These are phyloP conservation scores for Hirschioporus abietinus DNA, from an alignment of 768 basidiomycete species.

Conservation along the genomic window DNA sequence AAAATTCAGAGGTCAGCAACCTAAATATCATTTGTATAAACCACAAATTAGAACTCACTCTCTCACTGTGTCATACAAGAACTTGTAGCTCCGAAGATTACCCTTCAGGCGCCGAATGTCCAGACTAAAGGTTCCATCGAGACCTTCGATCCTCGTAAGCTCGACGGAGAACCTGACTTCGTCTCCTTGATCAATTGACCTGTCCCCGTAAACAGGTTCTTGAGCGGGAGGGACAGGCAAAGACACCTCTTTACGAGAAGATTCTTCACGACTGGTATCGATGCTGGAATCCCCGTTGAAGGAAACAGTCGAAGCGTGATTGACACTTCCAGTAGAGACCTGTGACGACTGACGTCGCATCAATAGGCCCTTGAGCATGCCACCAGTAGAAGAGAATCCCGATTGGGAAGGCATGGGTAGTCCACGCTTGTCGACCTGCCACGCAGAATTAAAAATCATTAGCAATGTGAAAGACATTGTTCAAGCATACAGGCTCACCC, in stretches of 20 bases:
- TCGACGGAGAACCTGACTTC: conserved; percentile 97
- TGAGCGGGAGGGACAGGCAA: conserved; percentile 19
- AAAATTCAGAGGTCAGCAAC: neutral
- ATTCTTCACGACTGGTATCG: conserved; percentile 19
- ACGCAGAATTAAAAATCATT: conserved; percentile 12
- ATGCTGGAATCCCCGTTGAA: conserved; percentile 19
- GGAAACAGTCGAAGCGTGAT: conserved; percentile 12
- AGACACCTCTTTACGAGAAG: conserved; percentile 7
- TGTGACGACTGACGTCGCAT: conserved; percentile 92
- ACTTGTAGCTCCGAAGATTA: conserved; percentile 88
- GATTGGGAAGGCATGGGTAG: conserved; percentile 77
- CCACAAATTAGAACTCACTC: conserved; percentile 48
- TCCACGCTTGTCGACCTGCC: conserved; percentile 84
- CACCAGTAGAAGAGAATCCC: conserved; percentile 57
- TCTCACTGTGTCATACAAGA: conserved; percentile 82
- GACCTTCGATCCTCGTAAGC: conserved; percentile 81
- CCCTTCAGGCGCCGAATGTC: conserved; percentile 93
- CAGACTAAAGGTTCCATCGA: conserved; percentile 87
- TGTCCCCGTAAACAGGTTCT: conserved; percentile 75
- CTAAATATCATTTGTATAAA: neutral
- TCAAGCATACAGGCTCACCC: conserved; percentile 47
- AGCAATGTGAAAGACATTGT: conserved; percentile 10
- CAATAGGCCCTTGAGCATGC: conserved; percentile 82
- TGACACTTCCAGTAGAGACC: conserved; percentile 39
- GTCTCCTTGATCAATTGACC: conserved; percentile 79